Conservation (phyloP, 2,329 filamentous ascomycete genomes). For the Aureobasidium musti region DNA sequence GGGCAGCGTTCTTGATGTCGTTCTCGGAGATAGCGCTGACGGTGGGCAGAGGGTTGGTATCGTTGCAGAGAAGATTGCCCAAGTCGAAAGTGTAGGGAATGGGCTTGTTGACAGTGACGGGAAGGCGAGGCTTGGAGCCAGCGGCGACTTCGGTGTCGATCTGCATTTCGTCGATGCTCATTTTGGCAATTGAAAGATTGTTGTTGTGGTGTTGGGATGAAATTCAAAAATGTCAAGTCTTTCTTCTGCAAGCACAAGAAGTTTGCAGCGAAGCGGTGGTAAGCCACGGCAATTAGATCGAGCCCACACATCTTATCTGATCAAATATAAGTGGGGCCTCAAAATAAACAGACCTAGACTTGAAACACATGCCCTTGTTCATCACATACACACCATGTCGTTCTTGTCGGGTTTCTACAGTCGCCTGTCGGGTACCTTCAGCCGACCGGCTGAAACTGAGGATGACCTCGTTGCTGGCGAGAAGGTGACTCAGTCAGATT, state of each 20-base stretch:
- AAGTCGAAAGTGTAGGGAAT: constrained; percentile 93
- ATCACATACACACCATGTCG: constrained; percentile 5
- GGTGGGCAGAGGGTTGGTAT: constrained; percentile 77
- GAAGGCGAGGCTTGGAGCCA: constrained; percentile 30
- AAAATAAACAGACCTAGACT: constrained; percentile 8
- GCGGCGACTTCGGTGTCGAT: constrained; percentile 28
- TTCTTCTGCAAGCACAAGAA: too few relatives aligned
- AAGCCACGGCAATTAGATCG: neutral
- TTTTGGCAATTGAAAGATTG: neutral
- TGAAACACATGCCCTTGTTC: neutral
- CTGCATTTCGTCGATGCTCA: constrained; percentile 30
- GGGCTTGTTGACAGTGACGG: constrained; percentile 61
- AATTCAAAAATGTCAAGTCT: neutral
- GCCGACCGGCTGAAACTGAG: neutral
- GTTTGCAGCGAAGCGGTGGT: constrained; percentile 6
- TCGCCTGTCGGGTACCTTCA: constrained; percentile 9
- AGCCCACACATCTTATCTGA: neutral
- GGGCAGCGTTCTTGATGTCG: constrained; percentile 68
- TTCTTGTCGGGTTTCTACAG: constrained; percentile 16
- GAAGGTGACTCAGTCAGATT: neutral
- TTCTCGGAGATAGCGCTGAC: constrained; percentile 49
- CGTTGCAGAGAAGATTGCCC: constrained; percentile 79
- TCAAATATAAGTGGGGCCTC: constrained; percentile 1
- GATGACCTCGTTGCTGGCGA: neutral
- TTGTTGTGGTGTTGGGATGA: constrained; percentile 9